Evolutionary conservation across 495 filamentous ascomycete species (phyloP), one percentile per base, ranked within the genome.

Genomic region (Chaetomium fimeti): DNA sequence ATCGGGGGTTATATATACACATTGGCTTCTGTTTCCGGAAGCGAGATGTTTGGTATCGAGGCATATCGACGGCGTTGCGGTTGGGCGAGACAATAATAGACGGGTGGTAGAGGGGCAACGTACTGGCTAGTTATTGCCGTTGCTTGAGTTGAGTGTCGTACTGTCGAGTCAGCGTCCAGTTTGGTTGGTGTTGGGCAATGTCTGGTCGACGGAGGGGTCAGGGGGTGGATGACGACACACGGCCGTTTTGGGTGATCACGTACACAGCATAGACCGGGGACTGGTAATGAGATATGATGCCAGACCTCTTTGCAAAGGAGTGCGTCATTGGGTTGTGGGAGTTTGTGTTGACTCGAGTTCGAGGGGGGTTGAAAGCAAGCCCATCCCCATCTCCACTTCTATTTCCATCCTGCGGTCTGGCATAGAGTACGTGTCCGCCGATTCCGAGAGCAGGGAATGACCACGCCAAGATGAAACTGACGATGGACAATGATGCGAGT

Each of bases 61-160:
- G 24, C 32, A 57, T 57, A 38, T 57, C 16, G 29, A 40, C 32
- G 54, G 54, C 54, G 54, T 57, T 40, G 54, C 16, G 40, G 40
- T 43, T 43, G 40, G 40, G 32, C 20, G 29, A 40, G 13, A 18
- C 27, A 54, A 29, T 29, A 18, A 54, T 54, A 54, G 28, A 29
- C 22, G 43, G 43, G 43, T n/a, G 28, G 27, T 43, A 18, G 40
- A 18, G 4, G 11, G 40, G 13, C 40, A 43, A 6, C 13, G 16
- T n/a, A n/a, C n/a, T n/a, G 40, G 15, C 43, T 47, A 3, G 18
- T 47, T n/a, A 18, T 47, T n/a, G 13, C 15, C 42, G 42, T n/a
- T 18, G 13, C 12, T 36, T 36, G 32, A 11, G 32, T 36, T 11
- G 32, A 36, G 32, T 6, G 32, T 36, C 12, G 32, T 36, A 5